Conservation (phyloP, 331 rosid genomes). For the Saraca asoca region DNA sequence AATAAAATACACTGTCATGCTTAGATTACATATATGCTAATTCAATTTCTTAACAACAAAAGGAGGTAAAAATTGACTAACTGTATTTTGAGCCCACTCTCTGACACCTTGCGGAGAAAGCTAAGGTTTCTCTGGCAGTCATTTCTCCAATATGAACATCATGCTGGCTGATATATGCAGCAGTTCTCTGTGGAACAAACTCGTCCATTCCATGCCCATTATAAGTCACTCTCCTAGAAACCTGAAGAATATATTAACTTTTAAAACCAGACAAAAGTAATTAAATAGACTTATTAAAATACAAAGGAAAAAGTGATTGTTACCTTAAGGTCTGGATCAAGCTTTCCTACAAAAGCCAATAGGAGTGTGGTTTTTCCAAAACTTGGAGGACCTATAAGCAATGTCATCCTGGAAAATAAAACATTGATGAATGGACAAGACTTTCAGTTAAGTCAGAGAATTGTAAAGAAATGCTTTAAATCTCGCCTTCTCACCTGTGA, state of each 20-base stretch:
- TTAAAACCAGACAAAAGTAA: not conserved
- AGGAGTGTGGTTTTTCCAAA: slow-evolving; percentile 66
- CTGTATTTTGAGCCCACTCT: slow-evolving; percentile 85
- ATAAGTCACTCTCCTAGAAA: slow-evolving; percentile 65
- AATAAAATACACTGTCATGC: slow-evolving; percentile 4
- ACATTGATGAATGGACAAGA: too few relatives aligned
- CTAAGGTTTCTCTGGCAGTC: slow-evolving; percentile 89
- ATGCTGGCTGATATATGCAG: slow-evolving; percentile 83
- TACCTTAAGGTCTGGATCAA: slow-evolving; percentile 54
- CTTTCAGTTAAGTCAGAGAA: too few relatives aligned
- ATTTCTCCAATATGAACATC: slow-evolving; percentile 83
- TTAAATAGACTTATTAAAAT: not conserved
- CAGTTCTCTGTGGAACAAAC: slow-evolving; percentile 77
- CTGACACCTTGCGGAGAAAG: slow-evolving; percentile 80
- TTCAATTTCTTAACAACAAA: not conserved
- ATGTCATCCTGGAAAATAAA: slow-evolving; percentile 36
- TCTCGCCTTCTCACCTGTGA: slow-evolving; percentile 1
- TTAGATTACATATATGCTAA: not conserved
- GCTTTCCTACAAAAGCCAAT: slow-evolving; percentile 53
- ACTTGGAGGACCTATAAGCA: slow-evolving; percentile 68
- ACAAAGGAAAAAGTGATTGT: not conserved
- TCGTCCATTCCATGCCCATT: slow-evolving; percentile 70
- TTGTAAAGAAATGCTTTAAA: too few relatives aligned
- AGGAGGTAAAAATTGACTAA: slow-evolving; percentile 29
- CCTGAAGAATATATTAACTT: slow-evolving; percentile 28